Conservation (phyloP, 805 yeast species). For the Lachancea waltii region DNA sequence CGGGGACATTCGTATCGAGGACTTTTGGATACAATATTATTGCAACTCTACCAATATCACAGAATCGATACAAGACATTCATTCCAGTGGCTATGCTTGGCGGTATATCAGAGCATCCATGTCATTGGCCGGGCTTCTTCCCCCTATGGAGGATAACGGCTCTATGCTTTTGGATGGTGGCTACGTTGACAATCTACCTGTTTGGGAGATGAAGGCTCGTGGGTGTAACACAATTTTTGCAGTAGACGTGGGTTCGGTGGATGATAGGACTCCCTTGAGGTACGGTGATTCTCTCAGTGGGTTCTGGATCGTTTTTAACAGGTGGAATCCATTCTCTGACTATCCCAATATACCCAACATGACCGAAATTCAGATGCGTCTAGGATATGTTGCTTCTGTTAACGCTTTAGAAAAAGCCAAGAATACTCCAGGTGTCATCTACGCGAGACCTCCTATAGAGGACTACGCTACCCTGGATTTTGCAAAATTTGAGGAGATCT, state of each 20-base stretch:
- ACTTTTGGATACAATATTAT: conserved; percentile 86
- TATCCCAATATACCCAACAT: conserved; percentile 87
- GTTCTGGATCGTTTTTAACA: conserved; percentile 77
- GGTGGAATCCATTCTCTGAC: conserved; percentile 83
- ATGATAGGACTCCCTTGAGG: conserved; percentile 80
- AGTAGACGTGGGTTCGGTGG: conserved; percentile 92
- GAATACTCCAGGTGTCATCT: conserved; percentile 73
- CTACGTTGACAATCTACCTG: conserved; percentile 89
- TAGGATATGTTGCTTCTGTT: conserved; percentile 93
- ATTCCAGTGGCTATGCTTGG: conserved; percentile 91
- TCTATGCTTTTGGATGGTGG: conserved; percentile 95
- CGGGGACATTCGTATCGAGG: conserved; percentile 90
- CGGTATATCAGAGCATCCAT: conserved; percentile 90
- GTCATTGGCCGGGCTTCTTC: conserved; percentile 91
- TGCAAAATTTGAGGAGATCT: conserved; percentile 85
- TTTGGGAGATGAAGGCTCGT: conserved; percentile 78
- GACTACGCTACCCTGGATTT: conserved; percentile 87
- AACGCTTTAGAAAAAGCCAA: conserved; percentile 88
- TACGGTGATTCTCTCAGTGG: conserved; percentile 95
- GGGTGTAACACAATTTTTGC: conserved; percentile 89
- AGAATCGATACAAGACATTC: conserved; percentile 91
- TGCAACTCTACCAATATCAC: conserved; percentile 94
- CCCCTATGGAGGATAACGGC: conserved; percentile 79
- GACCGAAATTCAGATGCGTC: conserved; percentile 89
- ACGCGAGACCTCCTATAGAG: conserved; percentile 91